A percentile compares a stretch with the other conserved stretches of the same genome.
These are phyloP conservation scores for Pyricularia grisea DNA, from an alignment of 2,329 filamentous ascomycete species.

Conservation along the genomic window DNA sequence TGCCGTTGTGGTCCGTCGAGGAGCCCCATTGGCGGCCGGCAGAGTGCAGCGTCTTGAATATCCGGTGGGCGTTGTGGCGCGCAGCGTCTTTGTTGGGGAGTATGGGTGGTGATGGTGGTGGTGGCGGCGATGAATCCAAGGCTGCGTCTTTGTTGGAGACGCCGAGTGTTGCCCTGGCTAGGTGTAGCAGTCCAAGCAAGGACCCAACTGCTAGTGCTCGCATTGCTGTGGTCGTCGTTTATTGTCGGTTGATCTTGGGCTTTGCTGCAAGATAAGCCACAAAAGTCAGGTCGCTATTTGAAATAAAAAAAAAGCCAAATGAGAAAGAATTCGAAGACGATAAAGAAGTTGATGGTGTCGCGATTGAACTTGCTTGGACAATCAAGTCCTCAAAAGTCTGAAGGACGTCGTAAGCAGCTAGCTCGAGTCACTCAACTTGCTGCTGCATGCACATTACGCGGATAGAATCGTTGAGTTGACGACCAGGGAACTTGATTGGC, in stretches of 20 bases:
- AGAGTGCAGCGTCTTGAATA: slow-evolving; percentile 66
- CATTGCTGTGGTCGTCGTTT: not conserved
- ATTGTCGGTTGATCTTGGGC: not conserved
- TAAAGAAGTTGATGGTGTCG: not conserved
- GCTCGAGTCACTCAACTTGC: not conserved
- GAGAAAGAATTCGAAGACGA: not conserved
- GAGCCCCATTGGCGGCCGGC: slow-evolving; percentile 69
- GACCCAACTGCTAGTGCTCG: not conserved
- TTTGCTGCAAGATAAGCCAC: not conserved
- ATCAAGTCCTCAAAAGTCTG: not conserved
- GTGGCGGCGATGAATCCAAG: not conserved
- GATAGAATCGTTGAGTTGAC: not conserved
- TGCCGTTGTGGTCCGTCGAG: slow-evolving; percentile 64
- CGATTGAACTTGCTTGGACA: not conserved
- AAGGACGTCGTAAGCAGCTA: not conserved
- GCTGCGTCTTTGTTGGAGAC: too few relatives aligned
- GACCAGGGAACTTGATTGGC: not conserved
- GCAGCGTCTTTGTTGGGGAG: slow-evolving; percentile 27
- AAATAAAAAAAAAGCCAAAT: not conserved
- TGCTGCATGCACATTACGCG: not conserved
- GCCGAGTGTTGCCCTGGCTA: not conserved
- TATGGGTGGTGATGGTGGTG: not conserved
- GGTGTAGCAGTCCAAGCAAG: not conserved
- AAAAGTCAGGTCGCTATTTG: not conserved
- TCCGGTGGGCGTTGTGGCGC: slow-evolving; percentile 45